Evolutionary conservation across 495 filamentous ascomycete genomes (phyloP), one percentile per base, ranked within the genome.

Genomic region (Lindgomyces ingoldianus): DNA sequence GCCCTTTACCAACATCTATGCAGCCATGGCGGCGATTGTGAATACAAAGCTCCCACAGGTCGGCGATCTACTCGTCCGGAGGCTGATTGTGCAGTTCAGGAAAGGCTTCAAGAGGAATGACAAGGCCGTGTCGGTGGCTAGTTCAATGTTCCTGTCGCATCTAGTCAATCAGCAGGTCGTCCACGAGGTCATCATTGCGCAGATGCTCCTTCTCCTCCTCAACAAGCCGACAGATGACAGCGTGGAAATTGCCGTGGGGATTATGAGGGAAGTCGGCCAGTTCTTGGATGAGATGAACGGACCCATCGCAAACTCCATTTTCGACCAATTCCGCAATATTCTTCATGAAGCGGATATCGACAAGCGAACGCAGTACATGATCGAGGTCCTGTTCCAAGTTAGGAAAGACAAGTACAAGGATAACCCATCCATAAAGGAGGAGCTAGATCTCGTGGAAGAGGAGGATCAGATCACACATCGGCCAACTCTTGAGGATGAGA

Each of bases 31-130:
- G 0, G 91, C 95, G 18, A 96, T 99, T 58, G 91, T 96, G 73
- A 99, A 99, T 73, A 96, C 94, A 22, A 99, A 99, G 74, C 80
- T 99, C 22, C 94, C 94, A 1, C 86, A 91, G 73, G 91, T 97
- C 19, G 94, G 94, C 26, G 95, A 99, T 74, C 78, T 99, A 51
- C 80, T 99, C 30, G 80, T 95, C 56, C 90, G 89, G 70, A 82
- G 94, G 42, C 80, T 99, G 59, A 85, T 98, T 59, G 81, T 94
- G 25, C 95, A 96, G 71, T 98, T 98, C 74, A 85, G 91, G 63
- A 98, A 98, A 75, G 91, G 90, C 0, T 97, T 96, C 79, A 95
- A 91, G 77, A 81, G 94, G 68, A 97, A 97, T 69, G 94, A 99
- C 79, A 97, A 98, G 80, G 87, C 91, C 4, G 95, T 98, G 1